A percentile compares a stretch with the other conserved stretches of the same genome.
These are phyloP conservation scores for Acanthamoeba sp. DNA, from an alignment of 208 protist species.

Conservation along the genomic window DNA sequence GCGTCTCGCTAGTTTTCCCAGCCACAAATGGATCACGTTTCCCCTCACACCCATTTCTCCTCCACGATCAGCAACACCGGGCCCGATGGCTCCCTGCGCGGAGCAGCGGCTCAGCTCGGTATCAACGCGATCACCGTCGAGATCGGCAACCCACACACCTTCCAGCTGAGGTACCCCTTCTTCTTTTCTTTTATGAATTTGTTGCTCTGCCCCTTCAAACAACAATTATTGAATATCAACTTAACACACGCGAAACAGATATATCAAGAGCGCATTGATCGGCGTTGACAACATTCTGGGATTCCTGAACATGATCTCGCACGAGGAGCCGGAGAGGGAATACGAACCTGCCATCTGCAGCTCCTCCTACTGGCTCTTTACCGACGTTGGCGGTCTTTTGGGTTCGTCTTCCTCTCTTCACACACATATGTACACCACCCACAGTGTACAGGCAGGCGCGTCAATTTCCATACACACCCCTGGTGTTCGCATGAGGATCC, in stretches of 20 bases:
- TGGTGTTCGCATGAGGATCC: too few relatives aligned
- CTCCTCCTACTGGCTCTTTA: constrained; percentile 77
- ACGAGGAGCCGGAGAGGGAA: constrained; percentile 35
- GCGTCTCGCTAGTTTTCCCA: not conserved
- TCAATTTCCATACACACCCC: too few relatives aligned
- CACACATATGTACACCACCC: too few relatives aligned
- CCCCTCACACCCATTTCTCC: not conserved
- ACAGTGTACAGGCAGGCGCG: too few relatives aligned
- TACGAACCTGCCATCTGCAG: constrained; percentile 74
- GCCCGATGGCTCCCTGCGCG: constrained; percentile 81
- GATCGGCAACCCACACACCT: constrained; percentile 79
- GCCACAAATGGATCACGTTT: not conserved
- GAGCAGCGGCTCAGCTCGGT: constrained; percentile 63
- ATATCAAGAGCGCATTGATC: constrained; percentile 74
- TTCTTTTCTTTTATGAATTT: too few relatives aligned
- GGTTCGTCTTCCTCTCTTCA: not conserved
- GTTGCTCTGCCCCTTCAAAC: not conserved
- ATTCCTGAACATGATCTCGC: constrained; percentile 77
- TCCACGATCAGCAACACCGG: constrained; percentile 78
- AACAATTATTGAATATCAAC: not conserved
- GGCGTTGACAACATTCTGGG: constrained; percentile 80
- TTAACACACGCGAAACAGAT: not conserved
- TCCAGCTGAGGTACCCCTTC: constrained; percentile 70
- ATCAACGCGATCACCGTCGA: constrained; percentile 84
- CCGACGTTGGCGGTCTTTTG: constrained; percentile 71